A percentile compares a stretch with the other conserved stretches of the same genome.
phyloP scores from a whole-genome alignment of 257 asterid genomes.

The Ilex aquifolium region DNA sequence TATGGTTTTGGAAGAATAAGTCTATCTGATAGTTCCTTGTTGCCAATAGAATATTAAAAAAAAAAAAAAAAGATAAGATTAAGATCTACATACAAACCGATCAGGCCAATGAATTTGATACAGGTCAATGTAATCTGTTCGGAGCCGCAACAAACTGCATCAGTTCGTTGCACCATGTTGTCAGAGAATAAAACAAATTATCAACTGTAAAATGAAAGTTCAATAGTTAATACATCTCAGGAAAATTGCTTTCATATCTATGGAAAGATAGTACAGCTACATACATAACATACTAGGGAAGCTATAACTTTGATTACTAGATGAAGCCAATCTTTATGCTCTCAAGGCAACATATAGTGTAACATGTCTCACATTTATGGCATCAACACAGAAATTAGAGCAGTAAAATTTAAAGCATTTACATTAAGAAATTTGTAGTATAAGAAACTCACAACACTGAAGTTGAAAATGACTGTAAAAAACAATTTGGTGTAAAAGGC shows the following conservation, averaged over 20 bases:
- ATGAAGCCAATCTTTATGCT: not conserved
- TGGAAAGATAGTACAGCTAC: no score
- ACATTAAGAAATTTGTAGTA: not conserved
- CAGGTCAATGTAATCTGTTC: constrained; percentile 75
- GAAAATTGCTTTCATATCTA: no score
- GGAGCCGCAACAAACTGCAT: constrained; percentile 67
- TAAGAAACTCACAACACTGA: no score
- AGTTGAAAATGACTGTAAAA: no score
- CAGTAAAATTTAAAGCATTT: no score
- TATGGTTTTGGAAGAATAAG: no score
- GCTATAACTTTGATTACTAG: not conserved
- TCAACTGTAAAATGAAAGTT: constrained; percentile 8
- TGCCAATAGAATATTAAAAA: no score
- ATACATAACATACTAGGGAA: no score
- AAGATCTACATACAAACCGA: constrained; percentile 62
- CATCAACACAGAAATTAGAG: not conserved
- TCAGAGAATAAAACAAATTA: constrained; percentile 13
- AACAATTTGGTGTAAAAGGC: no score
- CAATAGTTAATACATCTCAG: no score
- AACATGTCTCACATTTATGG: not conserved
- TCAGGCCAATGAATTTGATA: constrained; percentile 99
- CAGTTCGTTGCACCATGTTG: constrained; percentile 4
- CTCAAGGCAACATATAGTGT: not conserved
- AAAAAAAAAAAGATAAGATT: not conserved
- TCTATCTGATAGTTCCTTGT: no score